These are phyloP conservation scores for Termitomyces sp. DNA, from an alignment of 768 basidiomycete species.

Conservation along the genomic window DNA sequence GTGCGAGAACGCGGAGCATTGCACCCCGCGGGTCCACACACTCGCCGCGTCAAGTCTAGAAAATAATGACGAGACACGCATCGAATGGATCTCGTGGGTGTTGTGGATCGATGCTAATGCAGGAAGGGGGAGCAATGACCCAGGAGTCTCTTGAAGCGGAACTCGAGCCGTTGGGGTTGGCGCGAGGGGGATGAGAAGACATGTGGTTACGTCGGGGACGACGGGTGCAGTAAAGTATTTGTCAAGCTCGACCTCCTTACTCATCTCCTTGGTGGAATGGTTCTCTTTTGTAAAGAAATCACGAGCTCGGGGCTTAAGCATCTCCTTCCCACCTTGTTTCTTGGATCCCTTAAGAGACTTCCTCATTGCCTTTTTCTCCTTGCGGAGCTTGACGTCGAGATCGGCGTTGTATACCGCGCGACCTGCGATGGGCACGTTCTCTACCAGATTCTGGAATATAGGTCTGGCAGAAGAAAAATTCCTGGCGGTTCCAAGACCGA, in stretches of 20 bases:
- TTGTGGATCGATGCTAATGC: constrained; percentile 49
- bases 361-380: constrained; percentile 33
- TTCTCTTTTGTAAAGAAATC: constrained; percentile 14
- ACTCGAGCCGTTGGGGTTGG: constrained; percentile 68
- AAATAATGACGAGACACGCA: constrained; percentile 68
- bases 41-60: constrained; percentile 63
- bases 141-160: constrained; percentile 42
- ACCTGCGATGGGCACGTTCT: constrained; percentile 76
- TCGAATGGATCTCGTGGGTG: constrained; percentile 50
- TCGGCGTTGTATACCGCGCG: constrained; percentile 76
- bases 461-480: constrained; percentile 73
- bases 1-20: constrained; percentile 59
- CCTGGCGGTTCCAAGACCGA: constrained; percentile 74
- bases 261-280: not conserved
- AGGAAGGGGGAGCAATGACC: constrained; percentile 49
- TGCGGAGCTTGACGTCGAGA: constrained; percentile 54
- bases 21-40: constrained; percentile 63
- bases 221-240: constrained; percentile 53
- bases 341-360: constrained; percentile 21
- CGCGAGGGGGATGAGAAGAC: constrained; percentile 72
- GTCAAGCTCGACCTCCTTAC: constrained; percentile 39
- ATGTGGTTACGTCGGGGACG: constrained; percentile 48
- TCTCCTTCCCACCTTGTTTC: constrained; percentile 28
- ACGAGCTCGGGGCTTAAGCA: constrained; percentile 27
- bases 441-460: constrained; percentile 74